phyloP scores from a whole-genome alignment of 1,284 basidiomycete species.

The Schizopora paradoxa region DNA sequence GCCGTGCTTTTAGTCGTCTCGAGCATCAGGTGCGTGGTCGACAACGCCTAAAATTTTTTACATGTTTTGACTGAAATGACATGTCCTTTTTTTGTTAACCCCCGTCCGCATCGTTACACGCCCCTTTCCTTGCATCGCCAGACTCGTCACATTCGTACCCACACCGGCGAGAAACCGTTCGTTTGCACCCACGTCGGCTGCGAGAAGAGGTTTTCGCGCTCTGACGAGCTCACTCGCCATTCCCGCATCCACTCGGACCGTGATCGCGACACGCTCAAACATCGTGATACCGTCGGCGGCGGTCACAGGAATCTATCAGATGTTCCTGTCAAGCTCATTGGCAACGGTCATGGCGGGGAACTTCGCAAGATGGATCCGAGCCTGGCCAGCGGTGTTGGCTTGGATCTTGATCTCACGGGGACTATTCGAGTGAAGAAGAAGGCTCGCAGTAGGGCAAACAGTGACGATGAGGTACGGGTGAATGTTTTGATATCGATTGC shows the following conservation, averaged over 20 bases:
- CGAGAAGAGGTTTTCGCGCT: conserved; percentile 96
- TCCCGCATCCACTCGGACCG: conserved; percentile 85
- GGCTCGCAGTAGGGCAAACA: conserved; percentile 68
- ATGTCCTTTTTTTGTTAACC: conserved; percentile 1
- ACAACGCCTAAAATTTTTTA: conserved; percentile 2
- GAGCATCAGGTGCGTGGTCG: conserved; percentile 78
- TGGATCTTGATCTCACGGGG: too few relatives aligned
- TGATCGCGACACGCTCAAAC: conserved; percentile 30
- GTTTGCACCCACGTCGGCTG: conserved; percentile 90
- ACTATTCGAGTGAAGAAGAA: conserved; percentile 53
- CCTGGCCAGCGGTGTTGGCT: too few relatives aligned
- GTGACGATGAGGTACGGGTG: conserved; percentile 66
- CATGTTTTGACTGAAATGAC: conserved; percentile 1
- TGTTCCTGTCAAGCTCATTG: too few relatives aligned
- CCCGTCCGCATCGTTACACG: conserved; percentile 5
- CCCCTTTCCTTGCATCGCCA: conserved; percentile 30
- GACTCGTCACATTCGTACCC: conserved; percentile 97
- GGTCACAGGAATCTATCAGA: conserved; percentile 22
- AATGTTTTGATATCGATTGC: conserved; percentile 7
- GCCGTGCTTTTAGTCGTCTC: conserved; percentile 83
- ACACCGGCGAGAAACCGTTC: conserved; percentile 98
- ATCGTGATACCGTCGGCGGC: conserved; percentile 21
- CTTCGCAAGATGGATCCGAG: too few relatives aligned
- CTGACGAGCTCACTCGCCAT: conserved; percentile 95
- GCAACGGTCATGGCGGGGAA: too few relatives aligned